Percentiles rank a stretch among this genome's conserved stretches.
Conservation (phyloP, 2,329 filamentous ascomycete genomes). For the Neonectria neomacrospora region DNA sequence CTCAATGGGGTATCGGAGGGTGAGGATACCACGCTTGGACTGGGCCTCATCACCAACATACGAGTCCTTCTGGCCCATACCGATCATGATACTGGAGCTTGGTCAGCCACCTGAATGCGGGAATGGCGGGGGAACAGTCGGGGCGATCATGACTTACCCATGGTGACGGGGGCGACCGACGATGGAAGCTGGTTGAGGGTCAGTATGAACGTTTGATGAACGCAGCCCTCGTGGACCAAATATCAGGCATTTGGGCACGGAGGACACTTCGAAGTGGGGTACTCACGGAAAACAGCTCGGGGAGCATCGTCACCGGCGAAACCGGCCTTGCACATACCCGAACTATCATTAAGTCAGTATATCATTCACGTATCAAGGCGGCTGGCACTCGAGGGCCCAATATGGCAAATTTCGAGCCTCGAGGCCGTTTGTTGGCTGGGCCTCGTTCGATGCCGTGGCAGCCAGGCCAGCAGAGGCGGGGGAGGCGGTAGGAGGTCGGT, state of each 20-base stretch:
- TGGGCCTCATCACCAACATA: conserved; percentile 99
- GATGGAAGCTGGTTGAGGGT: conserved; percentile 81
- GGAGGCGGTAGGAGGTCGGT: conserved; percentile 48
- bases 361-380: background rate
- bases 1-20: conserved; percentile 99
- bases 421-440: conserved; percentile 33
- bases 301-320: conserved; percentile 99
- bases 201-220: conserved; percentile 46
- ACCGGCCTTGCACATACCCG: conserved; percentile 99
- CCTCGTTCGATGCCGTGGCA: conserved; percentile 41
- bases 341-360: conserved; percentile 72
- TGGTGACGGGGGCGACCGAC: conserved; percentile 99
- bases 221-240: conserved; percentile 24
- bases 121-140: conserved; percentile 30
- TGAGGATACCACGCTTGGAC: conserved; percentile 99
- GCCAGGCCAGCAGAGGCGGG: conserved; percentile 31
- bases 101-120: conserved; percentile 30
- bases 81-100: conserved; percentile 94
- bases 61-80: conserved; percentile 99
- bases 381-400: background rate
- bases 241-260: conserved; percentile 36
- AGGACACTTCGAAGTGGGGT: conserved; percentile 49
- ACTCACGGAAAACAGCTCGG: conserved; percentile 99
- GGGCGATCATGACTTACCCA: conserved; percentile 76
- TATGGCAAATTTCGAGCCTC: conserved; percentile 8